A percentile compares a stretch with the other conserved stretches of the same genome.
Evolutionary conservation across 192 early-diverging fungal genomes (phyloP).

Genomic region (Rhizophagus prolifer): DNA sequence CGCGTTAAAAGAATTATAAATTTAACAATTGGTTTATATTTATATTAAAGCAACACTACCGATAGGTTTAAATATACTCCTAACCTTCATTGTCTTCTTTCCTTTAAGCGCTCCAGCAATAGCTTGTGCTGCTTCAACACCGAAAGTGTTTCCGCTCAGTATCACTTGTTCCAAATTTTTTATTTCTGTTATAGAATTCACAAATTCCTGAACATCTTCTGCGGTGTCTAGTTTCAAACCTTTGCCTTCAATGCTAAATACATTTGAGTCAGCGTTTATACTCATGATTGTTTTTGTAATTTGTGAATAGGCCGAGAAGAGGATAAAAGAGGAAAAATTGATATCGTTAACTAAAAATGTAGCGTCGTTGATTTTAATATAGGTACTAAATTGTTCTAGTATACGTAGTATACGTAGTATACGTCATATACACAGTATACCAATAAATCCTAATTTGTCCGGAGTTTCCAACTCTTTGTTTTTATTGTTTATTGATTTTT

Average conservation of each 20-base stretch:
- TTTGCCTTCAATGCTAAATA: slow-evolving; percentile 86
- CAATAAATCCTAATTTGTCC: too few relatives aligned
- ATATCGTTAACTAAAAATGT: too few relatives aligned
- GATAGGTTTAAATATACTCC: slow-evolving; percentile 18
- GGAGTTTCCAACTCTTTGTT: too few relatives aligned
- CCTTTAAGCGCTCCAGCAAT: slow-evolving; percentile 70
- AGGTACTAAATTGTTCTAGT: too few relatives aligned
- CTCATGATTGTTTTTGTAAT: not conserved
- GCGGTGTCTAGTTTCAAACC: slow-evolving; percentile 86
- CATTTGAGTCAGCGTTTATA: not conserved
- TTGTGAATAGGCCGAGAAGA: not conserved
- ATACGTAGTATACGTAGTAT: too few relatives aligned
- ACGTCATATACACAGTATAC: too few relatives aligned
- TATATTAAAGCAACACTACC: not conserved
- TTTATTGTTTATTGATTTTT: too few relatives aligned
- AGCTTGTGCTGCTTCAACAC: slow-evolving; percentile 83
- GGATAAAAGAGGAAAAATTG: not conserved
- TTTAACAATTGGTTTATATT: not conserved
- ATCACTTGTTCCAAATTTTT: slow-evolving; percentile 67
- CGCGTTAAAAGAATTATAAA: slow-evolving; percentile 3
- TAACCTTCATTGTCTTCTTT: slow-evolving; percentile 73
- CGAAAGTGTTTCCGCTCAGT: slow-evolving; percentile 89
- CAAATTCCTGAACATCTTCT: slow-evolving; percentile 74
- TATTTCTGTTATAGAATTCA: slow-evolving; percentile 65
- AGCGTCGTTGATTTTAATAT: too few relatives aligned